phyloP scores from a whole-genome alignment of 1,139 yeast species.

The Pichia sp. region DNA sequence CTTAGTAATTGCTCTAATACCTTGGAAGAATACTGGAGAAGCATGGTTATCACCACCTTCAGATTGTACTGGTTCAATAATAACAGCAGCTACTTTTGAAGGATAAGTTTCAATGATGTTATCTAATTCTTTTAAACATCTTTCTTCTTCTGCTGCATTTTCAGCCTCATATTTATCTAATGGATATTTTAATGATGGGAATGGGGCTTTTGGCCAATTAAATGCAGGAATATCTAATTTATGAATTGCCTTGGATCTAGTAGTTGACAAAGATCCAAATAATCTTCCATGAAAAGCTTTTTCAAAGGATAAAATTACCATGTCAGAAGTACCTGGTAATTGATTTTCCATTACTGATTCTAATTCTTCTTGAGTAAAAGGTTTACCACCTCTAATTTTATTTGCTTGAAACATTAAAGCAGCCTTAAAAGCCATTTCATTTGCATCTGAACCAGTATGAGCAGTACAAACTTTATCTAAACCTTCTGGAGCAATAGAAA shows the following conservation, averaged over 20 bases:
- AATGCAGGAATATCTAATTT: conserved; percentile 72
- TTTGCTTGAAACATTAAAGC: conserved; percentile 70
- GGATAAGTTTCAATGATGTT: conserved; percentile 41
- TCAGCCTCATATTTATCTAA: conserved; percentile 44
- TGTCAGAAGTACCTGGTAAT: conserved; percentile 62
- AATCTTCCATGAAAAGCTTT: conserved; percentile 72
- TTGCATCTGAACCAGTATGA: conserved; percentile 68
- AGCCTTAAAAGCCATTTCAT: conserved; percentile 71
- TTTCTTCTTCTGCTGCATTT: conserved; percentile 54
- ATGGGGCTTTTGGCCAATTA: conserved; percentile 73
- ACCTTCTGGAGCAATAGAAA: conserved; percentile 67
- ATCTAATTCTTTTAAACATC: conserved; percentile 55
- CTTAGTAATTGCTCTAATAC: conserved; percentile 61
- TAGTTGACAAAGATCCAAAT: conserved; percentile 66
- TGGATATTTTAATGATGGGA: conserved; percentile 62
- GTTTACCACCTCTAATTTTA: conserved; percentile 48
- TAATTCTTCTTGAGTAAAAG: conserved; percentile 52
- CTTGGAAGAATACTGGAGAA: conserved; percentile 66
- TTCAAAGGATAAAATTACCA: conserved; percentile 62
- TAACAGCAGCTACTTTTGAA: conserved; percentile 58
- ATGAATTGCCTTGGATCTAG: conserved; percentile 70
- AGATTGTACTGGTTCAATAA: conserved; percentile 75
- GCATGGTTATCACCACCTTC: conserved; percentile 90
- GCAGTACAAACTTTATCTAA: conserved; percentile 63
- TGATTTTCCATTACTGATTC: conserved; percentile 57